Conservation (phyloP, 768 basidiomycete species). For the Podaxis mareebaensis region DNA sequence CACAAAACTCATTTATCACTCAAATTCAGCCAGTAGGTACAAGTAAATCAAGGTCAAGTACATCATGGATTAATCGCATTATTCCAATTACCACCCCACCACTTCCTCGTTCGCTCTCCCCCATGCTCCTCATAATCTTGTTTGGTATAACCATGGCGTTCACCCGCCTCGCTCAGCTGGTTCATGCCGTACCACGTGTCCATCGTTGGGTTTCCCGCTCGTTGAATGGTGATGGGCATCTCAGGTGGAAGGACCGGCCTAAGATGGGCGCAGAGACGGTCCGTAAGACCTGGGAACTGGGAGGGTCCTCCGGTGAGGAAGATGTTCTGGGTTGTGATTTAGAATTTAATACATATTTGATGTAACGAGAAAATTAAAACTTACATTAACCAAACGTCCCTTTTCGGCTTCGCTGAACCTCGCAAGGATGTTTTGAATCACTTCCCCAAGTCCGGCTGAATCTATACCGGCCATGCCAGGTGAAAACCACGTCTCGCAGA, state of each 20-base stretch:
- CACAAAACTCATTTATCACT: neutral
- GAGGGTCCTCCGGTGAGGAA: conserved; percentile 87
- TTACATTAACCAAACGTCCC: conserved; percentile 72
- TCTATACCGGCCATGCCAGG: conserved; percentile 95
- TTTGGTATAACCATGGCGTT: conserved; percentile 63
- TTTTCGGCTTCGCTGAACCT: conserved; percentile 71
- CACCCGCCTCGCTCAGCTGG: conserved; percentile 58
- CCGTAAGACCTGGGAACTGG: conserved; percentile 65
- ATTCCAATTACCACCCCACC: conserved; percentile 95
- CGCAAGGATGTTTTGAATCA: conserved; percentile 79
- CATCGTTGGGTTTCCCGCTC: conserved; percentile 63
- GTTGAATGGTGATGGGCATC: conserved; percentile 63
- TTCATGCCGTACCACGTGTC: conserved; percentile 97
- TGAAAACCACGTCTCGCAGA: conserved; percentile 90
- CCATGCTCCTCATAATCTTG: conserved; percentile 92
- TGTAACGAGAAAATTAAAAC: conserved; percentile 17
- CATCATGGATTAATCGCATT: conserved; percentile 22
- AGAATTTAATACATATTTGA: neutral
- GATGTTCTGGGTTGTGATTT: conserved; percentile 59
- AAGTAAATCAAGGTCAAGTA: neutral
- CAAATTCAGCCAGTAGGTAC: neutral
- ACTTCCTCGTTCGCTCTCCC: conserved; percentile 80
- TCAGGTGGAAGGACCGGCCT: conserved; percentile 85
- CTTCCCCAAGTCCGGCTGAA: conserved; percentile 92
- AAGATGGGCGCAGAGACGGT: conserved; percentile 71